Evolutionary conservation across 495 filamentous ascomycete species (phyloP), one percentile per base, ranked within the genome.

Genomic region (Aspergillus haitiensis): DNA sequence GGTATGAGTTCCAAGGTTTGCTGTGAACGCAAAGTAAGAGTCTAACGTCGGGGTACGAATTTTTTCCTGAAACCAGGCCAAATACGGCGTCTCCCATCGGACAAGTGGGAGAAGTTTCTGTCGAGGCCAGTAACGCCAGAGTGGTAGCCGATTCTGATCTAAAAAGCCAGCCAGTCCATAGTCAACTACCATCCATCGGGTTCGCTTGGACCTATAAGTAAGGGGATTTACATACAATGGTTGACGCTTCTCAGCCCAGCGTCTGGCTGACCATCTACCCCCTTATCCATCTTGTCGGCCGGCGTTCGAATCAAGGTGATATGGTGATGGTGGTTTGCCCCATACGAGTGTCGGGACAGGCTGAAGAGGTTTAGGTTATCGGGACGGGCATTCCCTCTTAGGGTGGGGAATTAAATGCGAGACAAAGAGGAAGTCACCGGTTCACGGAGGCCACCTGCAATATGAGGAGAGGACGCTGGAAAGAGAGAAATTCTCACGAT

Each of bases 1-100:
- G 1, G 94, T 98, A 75, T 98, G 94, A 5, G 94, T 98, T 34
- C 94, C 94, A 42, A 98, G 87, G 74, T 97, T 98, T 63, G 94
- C 94, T 2, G 93, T 96, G 62, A 94, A 88, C 12, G 93, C 93
- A 69, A 98, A 98, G 74, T 96, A 98, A 31, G 90, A 89, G 73
- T 98, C 94, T 56, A 97, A 85, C 5, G 88, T 77, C 2, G 91
- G 91, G 11, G 89, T 88, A 66, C 91, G 86, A 62, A 89, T 74
- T 68, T 81, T 84, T 64, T 86, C 82, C 81, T 98, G 94, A 63
- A 93, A 72, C 73, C 80, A 85, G 27, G 94, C 94, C 2, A 98
- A 84, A 72, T 96, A 93, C 2, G 92, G 93, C 2, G 94, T 98
- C 76, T 98, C 94, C 88, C 87, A 93, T 71, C 94, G 86, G 32